Conservation (phyloP, 352 stramenopile species). For the Phytopythium oedochilum region DNA sequence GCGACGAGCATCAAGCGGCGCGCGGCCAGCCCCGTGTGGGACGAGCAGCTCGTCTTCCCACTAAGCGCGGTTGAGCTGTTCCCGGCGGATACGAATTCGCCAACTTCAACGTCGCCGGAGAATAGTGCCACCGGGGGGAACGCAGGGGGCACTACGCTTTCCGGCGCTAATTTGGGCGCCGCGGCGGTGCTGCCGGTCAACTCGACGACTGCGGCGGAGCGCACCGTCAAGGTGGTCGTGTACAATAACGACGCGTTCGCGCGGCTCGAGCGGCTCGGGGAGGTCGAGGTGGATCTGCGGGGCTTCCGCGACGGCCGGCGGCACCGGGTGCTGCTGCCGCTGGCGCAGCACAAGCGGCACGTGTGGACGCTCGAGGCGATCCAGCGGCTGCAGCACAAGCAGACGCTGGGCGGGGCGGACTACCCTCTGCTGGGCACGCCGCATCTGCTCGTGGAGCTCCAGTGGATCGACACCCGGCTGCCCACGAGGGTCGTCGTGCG, state of each 20-base stretch:
- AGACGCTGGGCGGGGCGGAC: slow-evolving; percentile 28
- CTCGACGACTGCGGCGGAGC: not conserved
- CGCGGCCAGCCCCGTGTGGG: slow-evolving; percentile 30
- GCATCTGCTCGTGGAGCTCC: slow-evolving; percentile 44
- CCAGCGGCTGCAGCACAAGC: slow-evolving; percentile 38
- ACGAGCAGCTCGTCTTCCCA: slow-evolving; percentile 26
- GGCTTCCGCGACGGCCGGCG: slow-evolving; percentile 21
- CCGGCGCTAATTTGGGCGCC: not conserved
- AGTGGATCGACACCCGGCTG: slow-evolving; percentile 63
- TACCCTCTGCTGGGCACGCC: slow-evolving; percentile 41
- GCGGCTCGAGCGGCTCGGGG: slow-evolving; percentile 42
- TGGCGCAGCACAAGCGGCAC: slow-evolving; percentile 40
- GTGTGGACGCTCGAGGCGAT: slow-evolving; percentile 46
- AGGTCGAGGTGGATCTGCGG: slow-evolving; percentile 44
- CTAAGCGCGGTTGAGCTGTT: slow-evolving; percentile 20
- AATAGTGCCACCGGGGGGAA: not conserved
- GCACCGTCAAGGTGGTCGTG: slow-evolving; percentile 41
- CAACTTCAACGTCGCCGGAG: not conserved
- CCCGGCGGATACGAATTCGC: too few species aligned
- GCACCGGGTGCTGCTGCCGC: slow-evolving; percentile 37
- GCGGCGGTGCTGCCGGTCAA: not conserved
- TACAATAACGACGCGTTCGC: slow-evolving; percentile 54
- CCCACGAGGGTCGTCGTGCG: slow-evolving; percentile 41
- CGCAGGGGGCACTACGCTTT: too few species aligned
- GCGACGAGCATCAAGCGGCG: slow-evolving; percentile 39